phyloP scores from a whole-genome alignment of 108 stramenopile species.

The Conticribra guillardii region DNA sequence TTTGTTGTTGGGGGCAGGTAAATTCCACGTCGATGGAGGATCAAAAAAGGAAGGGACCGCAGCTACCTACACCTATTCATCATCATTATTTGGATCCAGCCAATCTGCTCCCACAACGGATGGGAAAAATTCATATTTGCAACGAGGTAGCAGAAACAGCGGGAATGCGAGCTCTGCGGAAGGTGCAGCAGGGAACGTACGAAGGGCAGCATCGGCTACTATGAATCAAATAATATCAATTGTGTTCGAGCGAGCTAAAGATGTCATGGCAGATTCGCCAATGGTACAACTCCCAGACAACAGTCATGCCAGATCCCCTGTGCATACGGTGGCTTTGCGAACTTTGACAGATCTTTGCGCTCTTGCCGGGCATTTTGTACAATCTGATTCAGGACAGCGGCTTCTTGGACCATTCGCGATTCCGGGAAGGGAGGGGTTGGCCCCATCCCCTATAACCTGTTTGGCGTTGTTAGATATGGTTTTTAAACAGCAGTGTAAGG shows the following conservation, averaged over 20 bases:
- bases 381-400: slow-evolving; percentile 3
- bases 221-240: slow-evolving; percentile 53
- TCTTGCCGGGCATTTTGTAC: slow-evolving; percentile 21
- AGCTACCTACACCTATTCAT: not conserved
- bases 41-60: slow-evolving; percentile 9
- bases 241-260: slow-evolving; percentile 45
- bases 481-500: slow-evolving; percentile 40
- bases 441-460: slow-evolving; percentile 38
- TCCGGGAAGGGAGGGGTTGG: slow-evolving; percentile 32
- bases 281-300: not conserved
- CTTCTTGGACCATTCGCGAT: slow-evolving; percentile 36
- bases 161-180: slow-evolving; percentile 4
- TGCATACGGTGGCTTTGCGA: slow-evolving; percentile 29
- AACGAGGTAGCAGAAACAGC: not conserved
- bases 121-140: not conserved
- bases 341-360: slow-evolving; percentile 44
- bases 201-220: slow-evolving; percentile 48
- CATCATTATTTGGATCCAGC: not conserved
- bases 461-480: slow-evolving; percentile 48
- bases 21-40: slow-evolving; percentile 12
- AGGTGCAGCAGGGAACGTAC: slow-evolving; percentile 31
- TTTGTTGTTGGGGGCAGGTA: slow-evolving; percentile 50
- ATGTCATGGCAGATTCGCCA: slow-evolving; percentile 22
- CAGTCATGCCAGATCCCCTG: slow-evolving; percentile 5
- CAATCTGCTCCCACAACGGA: slow-evolving; percentile 1